phyloP scores from a whole-genome alignment of 805 yeast genomes.

The Wickerhamomyces chambardii region DNA sequence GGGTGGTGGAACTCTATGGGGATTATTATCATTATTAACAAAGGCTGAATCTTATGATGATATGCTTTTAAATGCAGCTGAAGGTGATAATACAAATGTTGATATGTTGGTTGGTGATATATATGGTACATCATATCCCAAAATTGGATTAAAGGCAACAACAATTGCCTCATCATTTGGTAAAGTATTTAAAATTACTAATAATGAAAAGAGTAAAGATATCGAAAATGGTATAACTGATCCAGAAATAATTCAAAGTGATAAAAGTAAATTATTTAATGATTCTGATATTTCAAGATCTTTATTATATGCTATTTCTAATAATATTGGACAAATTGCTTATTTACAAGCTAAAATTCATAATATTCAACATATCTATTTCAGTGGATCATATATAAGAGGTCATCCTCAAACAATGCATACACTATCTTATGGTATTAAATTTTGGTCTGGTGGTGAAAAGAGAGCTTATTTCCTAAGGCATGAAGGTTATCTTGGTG shows the following conservation, averaged over 20 bases:
- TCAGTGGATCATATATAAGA: slow-evolving; percentile 94
- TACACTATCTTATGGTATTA: slow-evolving; percentile 86
- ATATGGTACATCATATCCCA: slow-evolving; percentile 81
- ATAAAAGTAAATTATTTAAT: slow-evolving; percentile 34
- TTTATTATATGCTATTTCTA: slow-evolving; percentile 78
- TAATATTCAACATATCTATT: slow-evolving; percentile 76
- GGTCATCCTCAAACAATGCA: slow-evolving; percentile 96
- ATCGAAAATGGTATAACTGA: slow-evolving; percentile 14
- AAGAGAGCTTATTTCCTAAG: slow-evolving; percentile 87
- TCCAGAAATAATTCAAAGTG: slow-evolving; percentile 7
- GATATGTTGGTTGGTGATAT: slow-evolving; percentile 96
- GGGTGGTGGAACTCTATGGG: slow-evolving; percentile 99
- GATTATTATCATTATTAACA: slow-evolving; percentile 77
- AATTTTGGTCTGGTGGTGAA: slow-evolving; percentile 90
- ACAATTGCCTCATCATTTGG: slow-evolving; percentile 94
- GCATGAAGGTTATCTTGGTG: slow-evolving; percentile 94
- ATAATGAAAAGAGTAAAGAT: slow-evolving; percentile 18
- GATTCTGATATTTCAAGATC: slow-evolving; percentile 84
- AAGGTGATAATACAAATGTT: slow-evolving; percentile 85
- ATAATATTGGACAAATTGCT: slow-evolving; percentile 95
- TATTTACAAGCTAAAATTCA: slow-evolving; percentile 88
- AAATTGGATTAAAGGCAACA: slow-evolving; percentile 82
- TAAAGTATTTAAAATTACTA: slow-evolving; percentile 68
- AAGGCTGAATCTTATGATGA: slow-evolving; percentile 86
- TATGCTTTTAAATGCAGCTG: slow-evolving; percentile 84